A percentile compares a stretch with the other conserved stretches of the same genome.
Evolutionary conservation across 306 rosid species (phyloP).

Genomic region (Glycine tomentella): DNA sequence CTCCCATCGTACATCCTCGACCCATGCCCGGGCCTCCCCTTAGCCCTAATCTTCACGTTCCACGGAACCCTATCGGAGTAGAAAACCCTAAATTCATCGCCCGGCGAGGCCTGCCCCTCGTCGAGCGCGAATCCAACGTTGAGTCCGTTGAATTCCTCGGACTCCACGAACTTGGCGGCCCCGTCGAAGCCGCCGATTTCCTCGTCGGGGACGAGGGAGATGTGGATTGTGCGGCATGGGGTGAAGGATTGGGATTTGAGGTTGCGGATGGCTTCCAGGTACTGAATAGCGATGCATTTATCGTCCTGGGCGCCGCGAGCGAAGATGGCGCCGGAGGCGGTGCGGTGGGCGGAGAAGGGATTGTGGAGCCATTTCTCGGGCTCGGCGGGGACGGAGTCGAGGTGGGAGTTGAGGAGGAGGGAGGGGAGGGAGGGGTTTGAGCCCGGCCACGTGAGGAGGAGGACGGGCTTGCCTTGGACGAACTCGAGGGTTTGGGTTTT

Average conservation of each 20-base stretch:
- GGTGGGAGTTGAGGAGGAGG: constrained; percentile 82
- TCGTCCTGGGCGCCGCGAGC: constrained; percentile 97
- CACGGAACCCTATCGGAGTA: constrained; percentile 83
- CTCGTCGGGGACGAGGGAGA: constrained; percentile 88
- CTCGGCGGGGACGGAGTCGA: constrained; percentile 96
- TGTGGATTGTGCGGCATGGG: constrained; percentile 73
- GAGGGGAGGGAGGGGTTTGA: constrained; percentile 59
- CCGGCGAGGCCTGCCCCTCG: constrained; percentile 85
- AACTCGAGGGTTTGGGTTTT: constrained; percentile 57
- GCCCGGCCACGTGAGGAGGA: constrained; percentile 69
- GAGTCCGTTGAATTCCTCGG: constrained; percentile 61
- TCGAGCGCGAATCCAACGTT: constrained; percentile 78
- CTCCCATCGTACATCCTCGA: constrained; percentile 76
- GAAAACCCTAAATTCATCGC: constrained; percentile 78
- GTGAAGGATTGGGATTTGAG: constrained; percentile 46
- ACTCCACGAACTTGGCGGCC: constrained; percentile 59
- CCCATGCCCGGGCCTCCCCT: constrained; percentile 81
- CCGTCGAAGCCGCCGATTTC: constrained; percentile 81
- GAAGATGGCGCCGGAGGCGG: constrained; percentile 66
- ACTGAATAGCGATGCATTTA: constrained; percentile 82
- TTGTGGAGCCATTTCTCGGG: constrained; percentile 83
- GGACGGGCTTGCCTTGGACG: constrained; percentile 35
- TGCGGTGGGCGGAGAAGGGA: constrained; percentile 75
- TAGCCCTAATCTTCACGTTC: constrained; percentile 69
- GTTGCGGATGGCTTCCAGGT: constrained; percentile 84